Percentiles rank a stretch among this genome's conserved stretches.
phyloP scores from a whole-genome alignment of 176 grass and related monocot species.

The Olyra latifolia region DNA sequence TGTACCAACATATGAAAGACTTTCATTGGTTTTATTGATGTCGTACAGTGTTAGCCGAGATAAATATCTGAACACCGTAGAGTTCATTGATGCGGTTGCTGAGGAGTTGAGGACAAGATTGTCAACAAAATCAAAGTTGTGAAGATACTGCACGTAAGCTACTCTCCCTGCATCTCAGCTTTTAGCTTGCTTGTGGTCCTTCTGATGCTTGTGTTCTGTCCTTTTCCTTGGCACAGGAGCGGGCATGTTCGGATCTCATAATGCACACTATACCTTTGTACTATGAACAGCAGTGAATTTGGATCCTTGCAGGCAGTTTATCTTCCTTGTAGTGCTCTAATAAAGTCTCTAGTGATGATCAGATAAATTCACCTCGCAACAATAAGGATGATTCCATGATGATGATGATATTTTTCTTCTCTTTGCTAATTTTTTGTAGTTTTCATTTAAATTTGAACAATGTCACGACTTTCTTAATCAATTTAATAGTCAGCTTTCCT shows the following conservation, averaged over 20 bases:
- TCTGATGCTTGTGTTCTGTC: slow-evolving; percentile 17
- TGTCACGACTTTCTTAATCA: too few species aligned
- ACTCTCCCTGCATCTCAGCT: not conserved
- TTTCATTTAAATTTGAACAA: too few species aligned
- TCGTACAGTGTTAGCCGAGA: slow-evolving; percentile 51
- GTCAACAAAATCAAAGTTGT: slow-evolving; percentile 47
- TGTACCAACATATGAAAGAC: not conserved
- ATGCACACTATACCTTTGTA: not conserved
- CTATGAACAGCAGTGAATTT: not conserved
- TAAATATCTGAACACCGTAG: slow-evolving; percentile 53
- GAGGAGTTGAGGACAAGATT: slow-evolving; percentile 52
- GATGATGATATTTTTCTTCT: not conserved
- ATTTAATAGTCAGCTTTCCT: too few species aligned
- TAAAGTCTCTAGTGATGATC: not conserved
- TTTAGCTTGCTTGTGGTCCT: not conserved
- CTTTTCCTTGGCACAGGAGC: not conserved
- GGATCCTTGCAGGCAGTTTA: not conserved
- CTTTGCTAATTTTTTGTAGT: too few species aligned
- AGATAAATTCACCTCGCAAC: not conserved
- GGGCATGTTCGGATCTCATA: not conserved
- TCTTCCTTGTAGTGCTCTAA: not conserved
- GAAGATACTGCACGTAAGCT: slow-evolving; percentile 15
- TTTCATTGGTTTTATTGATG: not conserved
- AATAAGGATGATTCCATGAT: not conserved
- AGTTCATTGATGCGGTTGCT: slow-evolving; percentile 65